These are phyloP conservation scores for Phyllachora maydis DNA, from an alignment of 2,329 filamentous ascomycete genomes.

Conservation along the genomic window DNA sequence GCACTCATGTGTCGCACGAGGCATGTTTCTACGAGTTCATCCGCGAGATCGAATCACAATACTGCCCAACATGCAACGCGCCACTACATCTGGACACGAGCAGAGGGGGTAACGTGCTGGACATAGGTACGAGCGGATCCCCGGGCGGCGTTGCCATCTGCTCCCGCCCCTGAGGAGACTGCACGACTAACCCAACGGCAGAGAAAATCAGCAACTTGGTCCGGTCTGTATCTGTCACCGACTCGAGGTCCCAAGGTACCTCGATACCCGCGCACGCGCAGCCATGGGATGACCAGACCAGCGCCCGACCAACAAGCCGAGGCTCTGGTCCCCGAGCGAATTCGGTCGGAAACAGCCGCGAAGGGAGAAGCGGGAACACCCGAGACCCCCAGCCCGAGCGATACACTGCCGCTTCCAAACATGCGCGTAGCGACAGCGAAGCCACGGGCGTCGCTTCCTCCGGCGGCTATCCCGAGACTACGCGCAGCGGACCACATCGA, in stretches of 20 bases:
- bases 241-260: constrained; percentile 31
- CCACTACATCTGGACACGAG: constrained; percentile 83
- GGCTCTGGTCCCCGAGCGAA: too few species aligned
- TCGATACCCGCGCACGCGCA: constrained; percentile 37
- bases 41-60: constrained; percentile 80
- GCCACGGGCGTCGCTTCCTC: constrained; percentile 56
- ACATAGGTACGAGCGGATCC: constrained; percentile 56
- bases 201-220: constrained; percentile 93
- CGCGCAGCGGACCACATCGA: constrained; percentile 41
- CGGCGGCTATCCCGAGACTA: constrained; percentile 59
- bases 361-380: constrained; percentile 12
- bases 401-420: constrained; percentile 23
- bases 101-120: constrained; percentile 76
- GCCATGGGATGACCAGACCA: constrained; percentile 43
- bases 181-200: constrained; percentile 19
- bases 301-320: constrained; percentile 30
- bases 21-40: constrained; percentile 99
- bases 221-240: constrained; percentile 53
- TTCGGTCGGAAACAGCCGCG: too few species aligned
- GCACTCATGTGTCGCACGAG: constrained; percentile 91
- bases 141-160: too few species aligned
- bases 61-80: constrained; percentile 84
- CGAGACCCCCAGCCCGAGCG: constrained; percentile 24
- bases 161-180: constrained; percentile 1
- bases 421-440: constrained; percentile 62